Base-by-base conservation (phyloP, 2,329 filamentous ascomycete genomes). In the Sporothrix mexicana region DNA sequence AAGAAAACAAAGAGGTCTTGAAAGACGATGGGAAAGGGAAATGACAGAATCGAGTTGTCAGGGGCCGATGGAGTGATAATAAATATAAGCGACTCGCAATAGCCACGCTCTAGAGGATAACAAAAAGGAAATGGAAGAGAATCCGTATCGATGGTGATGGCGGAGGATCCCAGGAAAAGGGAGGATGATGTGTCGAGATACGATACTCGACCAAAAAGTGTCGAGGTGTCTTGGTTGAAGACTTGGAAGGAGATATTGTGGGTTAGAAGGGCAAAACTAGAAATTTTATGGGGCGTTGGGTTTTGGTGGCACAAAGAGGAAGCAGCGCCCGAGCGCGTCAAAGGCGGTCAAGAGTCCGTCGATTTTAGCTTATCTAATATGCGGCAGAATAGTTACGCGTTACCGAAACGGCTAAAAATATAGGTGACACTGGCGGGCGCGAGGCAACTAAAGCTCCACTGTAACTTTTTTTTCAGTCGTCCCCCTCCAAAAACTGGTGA, bases 401-500 rank as follows among this genome's bases (percentile, higher is more conserved):
- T n/a, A 64, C 59, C 59, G 9, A 13, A 30, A 62, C 8, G 36
- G 49, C 20, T 41, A 45, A n/a, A n/a, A 62, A 41, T 64, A 9
- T n/a, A 23, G 61, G 23, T 12, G 41, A 59, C 12, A 36, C 30
- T 36, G 41, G n/a, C 10, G 8, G 13, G 8, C 43, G 53, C n/a
- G 49, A 64, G 36, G 41, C 20, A 23, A 68, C 72, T 70, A 53
- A 59, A 73, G 53, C 68, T 70, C 72, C 69, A 71, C 72, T 53
- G 41, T 49, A 66, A 67, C 66, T 71, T 71, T 73, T 73, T 73
- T 71, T 59, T 55, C 41, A 17, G 45, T 73, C 72, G 68, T 70
- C 72, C 59, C 72, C 68, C 72, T 59, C 72, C 68, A 15, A 73
- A 47, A 51, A 47, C 30, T 41, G 57, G 12, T 49, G 59, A 70